Conservation (phyloP, 306 rosid genomes). For the Pyrus pyrifolia region DNA sequence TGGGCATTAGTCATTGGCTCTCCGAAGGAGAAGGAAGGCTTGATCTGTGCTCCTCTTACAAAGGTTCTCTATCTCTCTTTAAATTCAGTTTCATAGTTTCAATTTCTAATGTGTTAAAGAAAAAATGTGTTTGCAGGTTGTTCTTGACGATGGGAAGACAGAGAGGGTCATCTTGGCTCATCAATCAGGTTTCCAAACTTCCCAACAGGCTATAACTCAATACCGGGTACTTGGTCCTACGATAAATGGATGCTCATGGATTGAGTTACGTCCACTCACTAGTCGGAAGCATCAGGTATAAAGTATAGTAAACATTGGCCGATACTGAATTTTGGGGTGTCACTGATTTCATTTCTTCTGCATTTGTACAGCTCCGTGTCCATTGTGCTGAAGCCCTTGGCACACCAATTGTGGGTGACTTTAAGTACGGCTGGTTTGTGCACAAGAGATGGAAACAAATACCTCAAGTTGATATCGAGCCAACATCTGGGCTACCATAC, state of each 20-base stretch:
- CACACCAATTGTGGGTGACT: constrained; percentile 93
- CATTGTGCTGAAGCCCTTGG: constrained; percentile 99
- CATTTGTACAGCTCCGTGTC: constrained; percentile 62
- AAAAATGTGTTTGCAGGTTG: constrained; percentile 46
- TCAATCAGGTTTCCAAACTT: constrained; percentile 66
- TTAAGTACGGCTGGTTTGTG: constrained; percentile 88
- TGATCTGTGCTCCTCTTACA: constrained; percentile 75
- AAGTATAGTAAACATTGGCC: neutral
- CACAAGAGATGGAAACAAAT: constrained; percentile 83
- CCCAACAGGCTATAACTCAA: constrained; percentile 83
- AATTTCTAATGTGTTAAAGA: neutral
- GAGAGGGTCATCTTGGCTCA: constrained; percentile 81
- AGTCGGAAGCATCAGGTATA: constrained; percentile 87
- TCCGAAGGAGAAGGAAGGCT: constrained; percentile 79
- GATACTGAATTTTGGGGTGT: neutral
- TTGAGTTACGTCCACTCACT: constrained; percentile 79
- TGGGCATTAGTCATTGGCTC: constrained; percentile 93
- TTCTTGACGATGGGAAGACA: constrained; percentile 88
- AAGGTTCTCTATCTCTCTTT: constrained; percentile 49
- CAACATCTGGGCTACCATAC: constrained; percentile 60
- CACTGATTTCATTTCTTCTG: constrained; percentile 1
- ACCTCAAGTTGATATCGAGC: constrained; percentile 67
- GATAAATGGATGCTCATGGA: constrained; percentile 95
- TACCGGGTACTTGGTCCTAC: constrained; percentile 86
- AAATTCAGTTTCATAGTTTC: constrained; percentile 3